Evolutionary conservation across 2,329 filamentous ascomycete species (phyloP).

Genomic region (Mycogone perniciosa): DNA sequence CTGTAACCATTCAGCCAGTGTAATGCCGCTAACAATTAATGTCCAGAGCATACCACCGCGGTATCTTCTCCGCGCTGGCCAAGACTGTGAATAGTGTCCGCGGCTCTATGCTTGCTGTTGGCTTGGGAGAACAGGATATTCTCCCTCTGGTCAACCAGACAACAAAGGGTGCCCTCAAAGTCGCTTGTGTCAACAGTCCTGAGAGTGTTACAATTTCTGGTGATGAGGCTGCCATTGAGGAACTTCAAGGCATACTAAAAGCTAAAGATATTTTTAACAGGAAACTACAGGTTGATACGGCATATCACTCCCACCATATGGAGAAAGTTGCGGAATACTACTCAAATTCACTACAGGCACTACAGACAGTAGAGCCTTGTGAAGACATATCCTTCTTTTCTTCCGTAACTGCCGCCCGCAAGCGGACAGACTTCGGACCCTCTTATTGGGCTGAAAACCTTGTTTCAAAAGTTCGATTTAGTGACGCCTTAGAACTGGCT

Average conservation of each 20-base stretch:
- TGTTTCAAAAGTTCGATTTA: not conserved
- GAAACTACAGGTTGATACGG: conserved; percentile 35
- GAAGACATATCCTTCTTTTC: conserved; percentile 5
- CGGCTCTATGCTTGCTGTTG: conserved; percentile 20
- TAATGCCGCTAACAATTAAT: conserved; percentile 14
- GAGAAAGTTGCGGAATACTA: conserved; percentile 17
- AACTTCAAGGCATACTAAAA: conserved; percentile 17
- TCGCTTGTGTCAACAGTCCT: conserved; percentile 29
- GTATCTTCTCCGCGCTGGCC: conserved; percentile 13
- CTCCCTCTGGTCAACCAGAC: not conserved
- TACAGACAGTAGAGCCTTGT: not conserved
- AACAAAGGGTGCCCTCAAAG: conserved; percentile 8
- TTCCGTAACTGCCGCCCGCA: not conserved
- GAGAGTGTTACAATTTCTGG: conserved; percentile 30
- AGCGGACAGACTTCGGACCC: not conserved
- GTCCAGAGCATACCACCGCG: conserved; percentile 19
- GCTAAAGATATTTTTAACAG: conserved; percentile 22
- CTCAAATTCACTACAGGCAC: conserved; percentile 14
- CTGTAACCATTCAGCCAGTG: too few species aligned
- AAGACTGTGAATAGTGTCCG: conserved; percentile 7
- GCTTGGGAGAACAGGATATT: conserved; percentile 12
- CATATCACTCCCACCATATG: conserved; percentile 32
- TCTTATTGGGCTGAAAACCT: conserved; percentile 1
- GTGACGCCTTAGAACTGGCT: not conserved
- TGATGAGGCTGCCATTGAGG: conserved; percentile 19